Conservation (phyloP, 177 flowering plant species). For the Tripterygium wilfordii region DNA sequence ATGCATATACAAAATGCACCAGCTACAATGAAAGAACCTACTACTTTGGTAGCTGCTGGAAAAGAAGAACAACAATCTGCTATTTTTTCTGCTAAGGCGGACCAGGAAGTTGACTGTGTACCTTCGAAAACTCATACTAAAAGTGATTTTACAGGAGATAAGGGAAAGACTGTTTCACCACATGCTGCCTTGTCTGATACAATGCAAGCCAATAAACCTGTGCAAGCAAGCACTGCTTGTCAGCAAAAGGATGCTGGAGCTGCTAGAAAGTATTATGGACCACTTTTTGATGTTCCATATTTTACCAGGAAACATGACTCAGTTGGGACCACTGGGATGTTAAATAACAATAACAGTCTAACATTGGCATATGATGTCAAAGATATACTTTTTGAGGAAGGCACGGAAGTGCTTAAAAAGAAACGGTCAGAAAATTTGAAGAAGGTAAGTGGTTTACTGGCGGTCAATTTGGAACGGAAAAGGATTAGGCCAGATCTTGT, state of each 20-base stretch:
- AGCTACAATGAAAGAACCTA: conserved; percentile 39
- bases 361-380: conserved; percentile 76
- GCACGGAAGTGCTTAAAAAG: conserved; percentile 60
- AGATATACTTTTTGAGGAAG: conserved; percentile 82
- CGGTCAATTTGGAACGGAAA: conserved; percentile 89
- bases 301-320: conserved; percentile 89
- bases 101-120: conserved; percentile 56
- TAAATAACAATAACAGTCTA: conserved; percentile 55
- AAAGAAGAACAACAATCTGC: conserved; percentile 55
- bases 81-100: conserved; percentile 43
- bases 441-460: conserved; percentile 73
- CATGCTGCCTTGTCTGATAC: conserved; percentile 44
- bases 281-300: conserved; percentile 90
- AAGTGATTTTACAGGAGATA: conserved; percentile 48
- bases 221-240: conserved; percentile 36
- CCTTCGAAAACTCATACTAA: conserved; percentile 33
- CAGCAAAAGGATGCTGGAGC: conserved; percentile 65
- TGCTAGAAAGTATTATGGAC: conserved; percentile 88
- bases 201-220: conserved; percentile 57
- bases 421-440: conserved; percentile 73
- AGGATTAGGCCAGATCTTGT: conserved; percentile 95
- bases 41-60: conserved; percentile 29
- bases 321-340: conserved; percentile 45
- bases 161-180: conserved; percentile 57
- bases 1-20: conserved; percentile 28